Evolutionary conservation across 352 stramenopile genomes (phyloP).

Genomic region (Phytophthora litchii): DNA sequence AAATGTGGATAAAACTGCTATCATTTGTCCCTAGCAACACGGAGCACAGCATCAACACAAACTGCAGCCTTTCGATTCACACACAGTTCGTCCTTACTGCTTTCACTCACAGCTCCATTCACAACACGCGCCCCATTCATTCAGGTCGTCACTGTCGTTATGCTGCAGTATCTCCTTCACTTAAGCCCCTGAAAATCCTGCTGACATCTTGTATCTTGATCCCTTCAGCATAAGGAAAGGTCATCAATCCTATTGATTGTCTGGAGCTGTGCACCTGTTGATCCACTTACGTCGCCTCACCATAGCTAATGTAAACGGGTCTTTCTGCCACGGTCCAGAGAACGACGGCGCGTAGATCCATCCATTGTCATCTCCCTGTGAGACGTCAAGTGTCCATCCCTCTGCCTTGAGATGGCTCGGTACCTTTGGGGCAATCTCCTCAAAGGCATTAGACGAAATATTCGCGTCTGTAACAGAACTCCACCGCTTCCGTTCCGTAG

Average conservation of each 20-base stretch:
- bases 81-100: constrained; percentile 12
- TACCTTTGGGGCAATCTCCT: constrained; percentile 69
- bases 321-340: constrained; percentile 79
- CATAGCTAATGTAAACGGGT: constrained; percentile 73
- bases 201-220: constrained; percentile 11
- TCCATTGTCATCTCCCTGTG: constrained; percentile 80
- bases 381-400: constrained; percentile 79
- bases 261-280: constrained; percentile 60
- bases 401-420: constrained; percentile 60
- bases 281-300: constrained; percentile 86
- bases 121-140: constrained; percentile 35
- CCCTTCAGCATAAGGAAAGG: constrained; percentile 5
- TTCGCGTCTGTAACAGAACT: constrained; percentile 64
- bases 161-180: constrained; percentile 17
- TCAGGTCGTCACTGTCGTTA: constrained; percentile 35
- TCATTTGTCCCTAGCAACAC: constrained; percentile 23
- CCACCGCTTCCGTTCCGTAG: constrained; percentile 75
- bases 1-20: constrained; percentile 35
- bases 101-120: constrained; percentile 16
- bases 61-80: constrained; percentile 13
- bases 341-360: constrained; percentile 88
- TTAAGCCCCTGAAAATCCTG: constrained; percentile 8
- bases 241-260: constrained; percentile 28
- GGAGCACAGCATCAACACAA: constrained; percentile 23
- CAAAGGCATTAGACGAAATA: constrained; percentile 66